A percentile compares a stretch with the other conserved stretches of the same genome.
These are phyloP conservation scores for Phytophthora uliginosa DNA, from an alignment of 352 stramenopile genomes.

Conservation along the genomic window DNA sequence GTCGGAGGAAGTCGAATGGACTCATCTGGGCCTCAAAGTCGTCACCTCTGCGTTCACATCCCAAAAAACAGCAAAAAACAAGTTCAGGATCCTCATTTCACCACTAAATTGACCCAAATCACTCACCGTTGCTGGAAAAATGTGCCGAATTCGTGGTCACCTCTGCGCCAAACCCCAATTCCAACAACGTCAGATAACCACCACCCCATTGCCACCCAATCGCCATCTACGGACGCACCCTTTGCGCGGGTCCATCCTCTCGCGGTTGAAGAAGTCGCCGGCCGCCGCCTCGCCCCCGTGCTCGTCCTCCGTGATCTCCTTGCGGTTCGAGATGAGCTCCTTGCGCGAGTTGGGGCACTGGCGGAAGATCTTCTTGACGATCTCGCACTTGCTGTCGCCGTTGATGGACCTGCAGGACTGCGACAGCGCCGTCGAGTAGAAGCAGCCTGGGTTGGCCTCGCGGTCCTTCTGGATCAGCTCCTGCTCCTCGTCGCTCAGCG, in stretches of 20 bases:
- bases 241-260: slow-evolving; percentile 69
- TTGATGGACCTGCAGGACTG: slow-evolving; percentile 85
- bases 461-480: slow-evolving; percentile 81
- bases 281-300: slow-evolving; percentile 54
- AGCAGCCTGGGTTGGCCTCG: slow-evolving; percentile 77
- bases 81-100: neutral
- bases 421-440: slow-evolving; percentile 85
- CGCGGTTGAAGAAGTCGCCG: slow-evolving; percentile 78
- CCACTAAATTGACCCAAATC: neutral
- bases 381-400: slow-evolving; percentile 88
- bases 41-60: slow-evolving; percentile 51
- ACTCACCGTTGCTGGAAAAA: slow-evolving; percentile 72
- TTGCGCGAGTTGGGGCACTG: slow-evolving; percentile 79
- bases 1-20: slow-evolving; percentile 82
- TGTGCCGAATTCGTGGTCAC: slow-evolving; percentile 47
- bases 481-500: slow-evolving; percentile 78
- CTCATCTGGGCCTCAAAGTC: slow-evolving; percentile 85
- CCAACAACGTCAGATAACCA: neutral
- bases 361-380: slow-evolving; percentile 89
- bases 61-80: neutral
- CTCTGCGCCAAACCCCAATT: slow-evolving; percentile 11
- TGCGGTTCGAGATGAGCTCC: slow-evolving; percentile 82
- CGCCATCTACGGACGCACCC: slow-evolving; percentile 27
- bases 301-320: slow-evolving; percentile 83
- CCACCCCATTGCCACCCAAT: neutral